phyloP scores from a whole-genome alignment of 352 stramenopile species.

The Aphanomyces stellatus region DNA sequence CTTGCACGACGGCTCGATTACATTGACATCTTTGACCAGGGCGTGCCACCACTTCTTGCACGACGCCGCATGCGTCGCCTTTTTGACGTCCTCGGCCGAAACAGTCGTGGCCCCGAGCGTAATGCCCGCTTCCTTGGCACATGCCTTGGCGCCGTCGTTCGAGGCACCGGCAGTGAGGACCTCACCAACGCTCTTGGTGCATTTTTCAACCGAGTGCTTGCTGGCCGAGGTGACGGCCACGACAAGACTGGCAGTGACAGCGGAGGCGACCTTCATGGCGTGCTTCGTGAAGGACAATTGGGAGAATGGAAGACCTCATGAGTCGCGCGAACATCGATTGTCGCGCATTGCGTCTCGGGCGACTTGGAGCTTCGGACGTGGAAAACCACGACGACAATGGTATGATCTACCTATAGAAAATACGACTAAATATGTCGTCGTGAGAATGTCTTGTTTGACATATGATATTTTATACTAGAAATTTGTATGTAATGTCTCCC shows the following conservation, averaged over 20 bases:
- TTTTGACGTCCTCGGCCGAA: neutral
- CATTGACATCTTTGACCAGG: neutral
- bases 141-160: neutral
- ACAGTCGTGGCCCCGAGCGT: neutral
- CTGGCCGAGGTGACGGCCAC: neutral
- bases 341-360: no score
- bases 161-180: neutral
- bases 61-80: neutral
- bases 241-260: neutral
- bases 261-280: neutral
- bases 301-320: no score
- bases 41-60: conserved; percentile 3
- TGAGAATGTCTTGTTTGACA: no score
- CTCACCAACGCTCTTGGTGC: neutral
- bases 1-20: neutral
- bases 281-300: neutral
- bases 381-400: no score
- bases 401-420: no score
- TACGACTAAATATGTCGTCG: no score
- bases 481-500: no score
- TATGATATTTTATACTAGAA: no score
- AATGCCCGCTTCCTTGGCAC: conserved; percentile 4
- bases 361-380: no score
- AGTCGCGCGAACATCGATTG: neutral
- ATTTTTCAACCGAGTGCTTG: neutral